Evolutionary conservation across 306 rosid species (phyloP).

Genomic region (Medicago lupulina): DNA sequence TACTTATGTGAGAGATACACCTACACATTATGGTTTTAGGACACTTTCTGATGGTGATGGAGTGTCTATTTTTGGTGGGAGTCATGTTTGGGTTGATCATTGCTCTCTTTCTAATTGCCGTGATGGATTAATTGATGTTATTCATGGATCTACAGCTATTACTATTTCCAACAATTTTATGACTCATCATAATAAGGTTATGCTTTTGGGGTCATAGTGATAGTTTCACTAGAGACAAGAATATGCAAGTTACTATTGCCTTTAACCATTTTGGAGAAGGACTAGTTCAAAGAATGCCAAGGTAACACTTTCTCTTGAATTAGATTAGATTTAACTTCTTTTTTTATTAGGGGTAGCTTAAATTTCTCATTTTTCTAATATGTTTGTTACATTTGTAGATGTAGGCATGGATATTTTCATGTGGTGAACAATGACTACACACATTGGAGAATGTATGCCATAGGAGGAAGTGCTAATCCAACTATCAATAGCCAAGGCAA

Average conservation of each 20-base stretch:
- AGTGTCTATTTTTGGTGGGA: constrained; percentile 81
- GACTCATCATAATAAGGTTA: constrained; percentile 90
- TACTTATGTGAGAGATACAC: constrained; percentile 80
- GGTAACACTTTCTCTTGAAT: constrained; percentile 21
- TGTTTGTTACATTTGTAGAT: constrained; percentile 58
- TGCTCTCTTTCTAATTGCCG: constrained; percentile 73
- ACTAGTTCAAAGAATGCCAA: constrained; percentile 81
- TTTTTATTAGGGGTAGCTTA: neutral
- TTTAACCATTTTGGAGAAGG: constrained; percentile 98
- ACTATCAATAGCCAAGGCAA: constrained; percentile 96
- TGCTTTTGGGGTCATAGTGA: constrained; percentile 98
- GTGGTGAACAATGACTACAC: constrained; percentile 97
- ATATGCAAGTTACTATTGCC: constrained; percentile 92
- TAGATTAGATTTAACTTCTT: neutral
- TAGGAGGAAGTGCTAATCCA: constrained; percentile 93
- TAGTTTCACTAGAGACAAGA: constrained; percentile 65
- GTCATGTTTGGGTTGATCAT: constrained; percentile 95
- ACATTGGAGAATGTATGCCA: constrained; percentile 89
- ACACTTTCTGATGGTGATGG: constrained; percentile 91
- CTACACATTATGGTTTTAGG: constrained; percentile 83
- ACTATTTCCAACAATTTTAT: constrained; percentile 81
- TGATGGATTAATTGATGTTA: constrained; percentile 84
- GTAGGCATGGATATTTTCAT: constrained; percentile 93
- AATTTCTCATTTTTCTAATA: neutral
- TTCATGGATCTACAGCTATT: constrained; percentile 83